Percentiles rank a stretch among this genome's conserved stretches.
Evolutionary conservation across 176 grass and related monocot genomes (phyloP).

Genomic region (Carex littledalei): DNA sequence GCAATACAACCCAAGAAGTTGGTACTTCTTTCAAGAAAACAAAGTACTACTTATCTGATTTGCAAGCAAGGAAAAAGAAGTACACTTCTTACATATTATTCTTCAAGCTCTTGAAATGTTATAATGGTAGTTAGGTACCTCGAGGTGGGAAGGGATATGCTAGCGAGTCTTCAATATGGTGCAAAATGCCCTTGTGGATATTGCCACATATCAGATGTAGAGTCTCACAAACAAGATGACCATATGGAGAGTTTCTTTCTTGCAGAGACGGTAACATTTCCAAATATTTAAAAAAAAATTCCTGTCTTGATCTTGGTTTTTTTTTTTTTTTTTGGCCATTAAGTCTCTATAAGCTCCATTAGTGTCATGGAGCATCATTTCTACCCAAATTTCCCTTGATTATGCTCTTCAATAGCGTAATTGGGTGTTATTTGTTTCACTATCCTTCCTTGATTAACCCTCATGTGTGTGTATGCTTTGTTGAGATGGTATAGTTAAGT

Average conservation of each 20-base stretch:
- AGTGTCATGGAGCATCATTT: not conserved
- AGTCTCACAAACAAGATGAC: constrained; percentile 90
- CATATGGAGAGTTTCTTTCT: constrained; percentile 99
- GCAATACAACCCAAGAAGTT: not conserved
- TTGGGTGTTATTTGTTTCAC: not conserved
- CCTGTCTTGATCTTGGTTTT: not conserved
- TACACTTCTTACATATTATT: not conserved
- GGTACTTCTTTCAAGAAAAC: not conserved
- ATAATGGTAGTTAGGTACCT: constrained; percentile 53
- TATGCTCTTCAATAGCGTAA: not conserved
- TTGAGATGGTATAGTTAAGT: not conserved
- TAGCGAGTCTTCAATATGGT: constrained; percentile 88
- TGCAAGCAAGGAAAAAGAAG: not conserved
- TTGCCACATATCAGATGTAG: constrained; percentile 94
- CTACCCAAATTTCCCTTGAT: not conserved
- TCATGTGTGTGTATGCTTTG: not conserved
- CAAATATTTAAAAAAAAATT: not conserved
- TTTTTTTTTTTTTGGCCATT: not conserved
- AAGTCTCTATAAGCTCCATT: not conserved
- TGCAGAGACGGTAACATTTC: constrained; percentile 68
- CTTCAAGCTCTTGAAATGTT: not conserved
- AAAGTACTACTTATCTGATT: not conserved
- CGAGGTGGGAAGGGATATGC: constrained; percentile 79
- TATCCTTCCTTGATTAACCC: not conserved
- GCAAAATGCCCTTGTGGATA: constrained; percentile 92